Evolutionary conservation across 1,284 basidiomycete genomes (phyloP).

Genomic region (Termitomyces sp.): DNA sequence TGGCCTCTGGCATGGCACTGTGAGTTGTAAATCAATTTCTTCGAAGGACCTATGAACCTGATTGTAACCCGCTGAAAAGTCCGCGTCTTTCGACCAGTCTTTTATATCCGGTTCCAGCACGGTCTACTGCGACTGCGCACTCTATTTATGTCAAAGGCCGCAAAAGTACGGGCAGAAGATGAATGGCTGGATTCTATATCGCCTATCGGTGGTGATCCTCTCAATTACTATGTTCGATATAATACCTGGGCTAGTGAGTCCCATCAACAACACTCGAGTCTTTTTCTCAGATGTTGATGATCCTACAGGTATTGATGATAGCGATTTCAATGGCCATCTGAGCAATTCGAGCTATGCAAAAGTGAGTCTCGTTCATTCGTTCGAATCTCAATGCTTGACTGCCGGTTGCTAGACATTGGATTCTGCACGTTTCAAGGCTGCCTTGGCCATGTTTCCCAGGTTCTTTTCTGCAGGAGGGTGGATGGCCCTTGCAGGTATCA

Average conservation of each 20-base stretch:
- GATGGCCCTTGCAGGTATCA: conserved; percentile 67
- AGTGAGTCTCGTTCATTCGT: conserved; percentile 30
- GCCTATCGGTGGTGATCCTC: conserved; percentile 55
- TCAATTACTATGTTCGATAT: conserved; percentile 38
- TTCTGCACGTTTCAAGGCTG: conserved; percentile 37
- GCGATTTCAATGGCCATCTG: conserved; percentile 67
- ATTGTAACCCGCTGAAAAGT: conserved; percentile 31
- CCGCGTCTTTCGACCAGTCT: conserved; percentile 50
- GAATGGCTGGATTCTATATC: conserved; percentile 41
- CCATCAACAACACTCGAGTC: neutral
- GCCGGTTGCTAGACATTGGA: conserved; percentile 35
- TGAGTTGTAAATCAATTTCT: conserved; percentile 32
- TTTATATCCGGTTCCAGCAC: conserved; percentile 34
- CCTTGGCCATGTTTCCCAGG: conserved; percentile 51
- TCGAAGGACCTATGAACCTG: conserved; percentile 12
- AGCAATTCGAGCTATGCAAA: conserved; percentile 78
- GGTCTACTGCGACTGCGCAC: conserved; percentile 34
- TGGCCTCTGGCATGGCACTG: conserved; percentile 65
- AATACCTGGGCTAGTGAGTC: conserved; percentile 54
- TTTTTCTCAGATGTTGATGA: neutral
- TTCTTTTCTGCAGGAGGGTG: conserved; percentile 63
- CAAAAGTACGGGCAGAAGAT: conserved; percentile 36
- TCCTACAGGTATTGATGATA: conserved; percentile 55
- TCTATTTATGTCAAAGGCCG: conserved; percentile 37
- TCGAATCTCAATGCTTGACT: neutral